Conservation (phyloP, 129 eudicot species). For the Solidago caesia region DNA sequence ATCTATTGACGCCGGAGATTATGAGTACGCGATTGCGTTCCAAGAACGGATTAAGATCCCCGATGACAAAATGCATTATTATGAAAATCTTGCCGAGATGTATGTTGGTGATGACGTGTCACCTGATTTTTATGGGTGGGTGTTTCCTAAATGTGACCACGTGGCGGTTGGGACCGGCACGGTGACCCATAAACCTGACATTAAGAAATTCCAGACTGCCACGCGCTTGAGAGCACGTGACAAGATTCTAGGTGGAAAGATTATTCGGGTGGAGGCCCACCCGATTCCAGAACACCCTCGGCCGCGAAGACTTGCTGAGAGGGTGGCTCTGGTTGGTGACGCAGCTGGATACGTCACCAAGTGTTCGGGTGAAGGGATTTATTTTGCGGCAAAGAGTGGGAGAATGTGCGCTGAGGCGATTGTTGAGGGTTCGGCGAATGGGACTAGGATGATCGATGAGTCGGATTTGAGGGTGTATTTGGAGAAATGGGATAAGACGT, state of each 20-base stretch:
- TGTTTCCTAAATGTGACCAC: constrained; percentile 92
- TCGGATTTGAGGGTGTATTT: constrained; percentile 71
- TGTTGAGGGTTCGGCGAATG: constrained; percentile 88
- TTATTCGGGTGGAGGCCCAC: constrained; percentile 91
- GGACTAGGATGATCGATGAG: constrained; percentile 82
- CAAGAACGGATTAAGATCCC: constrained; percentile 89
- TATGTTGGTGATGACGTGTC: constrained; percentile 98
- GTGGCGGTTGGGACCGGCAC: constrained; percentile 98
- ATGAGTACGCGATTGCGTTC: constrained; percentile 94
- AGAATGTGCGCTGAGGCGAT: constrained; percentile 98
- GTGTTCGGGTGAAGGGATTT: constrained; percentile 95
- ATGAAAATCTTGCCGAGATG: constrained; percentile 91
- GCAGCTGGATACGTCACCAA: constrained; percentile 97
- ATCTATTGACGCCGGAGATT: constrained; percentile 80
- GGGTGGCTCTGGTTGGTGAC: constrained; percentile 90
- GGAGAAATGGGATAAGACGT: constrained; percentile 90
- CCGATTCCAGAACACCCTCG: constrained; percentile 98
- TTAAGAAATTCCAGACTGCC: constrained; percentile 80
- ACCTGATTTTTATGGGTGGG: constrained; percentile 98
- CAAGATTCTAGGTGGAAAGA: constrained; percentile 81
- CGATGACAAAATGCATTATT: constrained; percentile 75
- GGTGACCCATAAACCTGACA: constrained; percentile 86
- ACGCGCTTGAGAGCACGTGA: constrained; percentile 74
- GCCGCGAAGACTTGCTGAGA: constrained; percentile 51
- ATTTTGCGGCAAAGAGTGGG: constrained; percentile 97